Base-by-base conservation (phyloP, 352 stramenopile species). In the Pythium sp. region DNA sequence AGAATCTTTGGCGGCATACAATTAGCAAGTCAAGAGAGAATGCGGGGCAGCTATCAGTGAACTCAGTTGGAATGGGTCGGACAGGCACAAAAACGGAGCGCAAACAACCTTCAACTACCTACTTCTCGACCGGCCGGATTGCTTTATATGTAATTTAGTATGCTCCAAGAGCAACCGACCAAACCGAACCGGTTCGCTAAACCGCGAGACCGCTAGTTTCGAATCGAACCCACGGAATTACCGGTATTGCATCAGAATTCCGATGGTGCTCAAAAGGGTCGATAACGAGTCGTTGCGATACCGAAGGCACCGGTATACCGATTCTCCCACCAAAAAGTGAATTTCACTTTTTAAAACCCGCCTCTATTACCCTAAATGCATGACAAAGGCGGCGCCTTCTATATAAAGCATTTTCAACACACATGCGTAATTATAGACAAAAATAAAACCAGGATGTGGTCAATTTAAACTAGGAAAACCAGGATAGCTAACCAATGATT, bases 41-140 rank as follows among this genome's bases (percentile, higher is more conserved):
- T 34, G 11, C 34, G 26, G 43, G 24, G 24, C 18, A 22, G 32
- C 12, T 41, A 32, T 26, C 32, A 15, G 4, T 24, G 55, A 5
- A 62, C 43, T 34, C 38, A 32, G 53, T 55, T 64, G 43, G 47
- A 30, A n/a, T 41, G 43, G 72, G 75, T 81, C 70, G 72, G 75
- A 81, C 75, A 79, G 54, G 64, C 38, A 64, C 53, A 67, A 54
- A 67, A 67, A 67, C 24, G 2, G 51, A 46, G 49, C 47, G 28
- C 11, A 34, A 24, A 41, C 62, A 67, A 61, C 49, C 49, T 59
- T 67, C 62, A 67, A 61, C 49, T 51, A 54, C 32, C 55, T 58
- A 7, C 32, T 51, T 58, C 20, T 7, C 68, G 62, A 67, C 68
- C 68, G 68, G 54, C 63, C 63, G 36, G 1, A 0, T 22, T 3